A percentile compares a stretch with the other conserved stretches of the same genome.
Evolutionary conservation across 2,329 filamentous ascomycete genomes (phyloP).

Genomic region (Elsinoe batatas): DNA sequence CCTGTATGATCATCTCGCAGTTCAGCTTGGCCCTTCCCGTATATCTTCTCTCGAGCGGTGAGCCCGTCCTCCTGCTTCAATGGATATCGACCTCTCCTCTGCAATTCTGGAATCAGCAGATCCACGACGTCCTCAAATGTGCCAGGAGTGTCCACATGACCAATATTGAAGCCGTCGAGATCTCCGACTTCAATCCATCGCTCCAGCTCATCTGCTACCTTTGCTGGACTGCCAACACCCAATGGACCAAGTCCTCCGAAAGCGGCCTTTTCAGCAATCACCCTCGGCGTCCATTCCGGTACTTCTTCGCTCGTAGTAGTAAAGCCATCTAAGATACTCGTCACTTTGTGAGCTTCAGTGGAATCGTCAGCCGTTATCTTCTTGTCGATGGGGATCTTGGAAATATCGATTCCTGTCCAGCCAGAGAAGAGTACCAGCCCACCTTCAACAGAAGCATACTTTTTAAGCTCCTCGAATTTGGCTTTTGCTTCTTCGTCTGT

Average conservation of each 20-base stretch:
- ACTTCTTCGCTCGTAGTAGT: conserved; percentile 41
- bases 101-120: conserved; percentile 39
- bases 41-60: conserved; percentile 44
- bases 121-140: conserved; percentile 45
- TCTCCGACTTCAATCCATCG: conserved; percentile 37
- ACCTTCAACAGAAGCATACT: conserved; percentile 45
- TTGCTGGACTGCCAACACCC: conserved; percentile 36
- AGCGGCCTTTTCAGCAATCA: conserved; percentile 39
- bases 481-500: conserved; percentile 40
- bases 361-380: conserved; percentile 48
- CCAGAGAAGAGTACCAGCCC: conserved; percentile 48
- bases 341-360: conserved; percentile 39
- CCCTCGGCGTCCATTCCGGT: conserved; percentile 36
- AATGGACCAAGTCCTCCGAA: conserved; percentile 28
- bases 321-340: conserved; percentile 29
- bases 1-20: conserved; percentile 51
- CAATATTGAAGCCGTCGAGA: conserved; percentile 18
- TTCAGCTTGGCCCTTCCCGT: conserved; percentile 48
- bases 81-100: conserved; percentile 26
- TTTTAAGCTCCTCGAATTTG: conserved; percentile 43
- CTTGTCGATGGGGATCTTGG: conserved; percentile 47
- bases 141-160: conserved; percentile 35
- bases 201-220: conserved; percentile 41
- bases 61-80: conserved; percentile 1
- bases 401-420: conserved; percentile 53